Percentiles rank a stretch among this genome's conserved stretches.
Evolutionary conservation across 202 grass and related monocot species (phyloP).

Genomic region (Elaeis oleifera): DNA sequence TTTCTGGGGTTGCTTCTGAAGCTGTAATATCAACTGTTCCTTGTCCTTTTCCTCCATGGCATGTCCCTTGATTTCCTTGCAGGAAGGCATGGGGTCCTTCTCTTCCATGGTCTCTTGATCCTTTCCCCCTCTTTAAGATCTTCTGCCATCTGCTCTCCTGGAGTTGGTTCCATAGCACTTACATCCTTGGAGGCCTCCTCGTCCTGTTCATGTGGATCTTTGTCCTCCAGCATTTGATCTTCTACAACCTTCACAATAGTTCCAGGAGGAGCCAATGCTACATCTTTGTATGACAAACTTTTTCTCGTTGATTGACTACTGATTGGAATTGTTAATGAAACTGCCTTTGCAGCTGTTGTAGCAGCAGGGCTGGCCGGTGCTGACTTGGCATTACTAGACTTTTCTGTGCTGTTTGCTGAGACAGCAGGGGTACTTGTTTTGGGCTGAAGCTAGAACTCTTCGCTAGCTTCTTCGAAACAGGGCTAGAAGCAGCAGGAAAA

Average conservation of each 20-base stretch:
- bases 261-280: slow-evolving; percentile 82
- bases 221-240: slow-evolving; percentile 39
- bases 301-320: slow-evolving; percentile 56
- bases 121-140: slow-evolving; percentile 20
- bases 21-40: background rate
- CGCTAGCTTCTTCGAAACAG: slow-evolving; percentile 63
- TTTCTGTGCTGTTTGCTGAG: slow-evolving; percentile 38
- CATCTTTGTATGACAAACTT: slow-evolving; percentile 95
- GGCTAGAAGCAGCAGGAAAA: slow-evolving; percentile 32
- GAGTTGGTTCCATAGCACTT: background rate
- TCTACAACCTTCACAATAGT: slow-evolving; percentile 63
- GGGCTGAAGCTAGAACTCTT: slow-evolving; percentile 66
- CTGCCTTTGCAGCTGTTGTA: slow-evolving; percentile 36
- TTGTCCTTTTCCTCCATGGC: slow-evolving; percentile 45
- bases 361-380: slow-evolving; percentile 36
- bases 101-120: background rate
- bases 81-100: background rate
- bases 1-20: slow-evolving; percentile 33
- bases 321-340: slow-evolving; percentile 30
- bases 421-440: slow-evolving; percentile 37
- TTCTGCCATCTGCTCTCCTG: background rate
- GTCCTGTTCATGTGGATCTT: slow-evolving; percentile 27
- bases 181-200: slow-evolving; percentile 26
- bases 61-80: slow-evolving; percentile 29
- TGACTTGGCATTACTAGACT: slow-evolving; percentile 52